phyloP scores from a whole-genome alignment of 208 protist species.

The Leishmania arabica region DNA sequence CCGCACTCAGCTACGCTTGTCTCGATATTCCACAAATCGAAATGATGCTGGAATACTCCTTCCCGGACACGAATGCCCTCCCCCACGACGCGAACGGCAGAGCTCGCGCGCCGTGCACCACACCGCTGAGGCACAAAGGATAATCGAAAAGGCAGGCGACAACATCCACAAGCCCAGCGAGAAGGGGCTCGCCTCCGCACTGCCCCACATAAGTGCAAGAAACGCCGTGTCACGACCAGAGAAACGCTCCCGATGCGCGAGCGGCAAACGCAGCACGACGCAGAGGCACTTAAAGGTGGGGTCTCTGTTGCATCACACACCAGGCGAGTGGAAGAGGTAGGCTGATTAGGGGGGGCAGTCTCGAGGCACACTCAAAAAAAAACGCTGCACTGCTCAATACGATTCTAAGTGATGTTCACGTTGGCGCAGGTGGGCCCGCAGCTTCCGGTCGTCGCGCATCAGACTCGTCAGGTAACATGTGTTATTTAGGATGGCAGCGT shows the following conservation, averaged over 20 bases:
- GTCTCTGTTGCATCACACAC: neutral
- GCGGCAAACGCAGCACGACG: neutral
- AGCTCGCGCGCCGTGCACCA: no score
- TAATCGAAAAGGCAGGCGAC: neutral
- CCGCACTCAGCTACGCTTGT: neutral
- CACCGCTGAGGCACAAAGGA: neutral
- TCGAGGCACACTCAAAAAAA: neutral
- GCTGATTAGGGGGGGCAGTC: no score
- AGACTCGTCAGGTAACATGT: slow-evolving; percentile 67
- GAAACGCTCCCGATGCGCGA: neutral
- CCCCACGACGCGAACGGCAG: neutral
- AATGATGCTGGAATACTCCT: neutral
- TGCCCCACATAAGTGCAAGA: neutral
- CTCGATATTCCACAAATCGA: neutral
- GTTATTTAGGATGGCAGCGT: slow-evolving; percentile 59
- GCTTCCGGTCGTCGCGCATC: slow-evolving; percentile 43
- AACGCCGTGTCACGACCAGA: neutral
- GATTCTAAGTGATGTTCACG: slow-evolving; percentile 27
- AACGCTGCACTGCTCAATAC: slow-evolving; percentile 32
- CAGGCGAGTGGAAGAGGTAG: neutral
- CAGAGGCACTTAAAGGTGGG: neutral
- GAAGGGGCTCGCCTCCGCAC: neutral
- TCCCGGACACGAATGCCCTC: neutral
- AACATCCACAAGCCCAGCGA: neutral
- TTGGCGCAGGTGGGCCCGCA: slow-evolving; percentile 51